Percentiles rank a stretch among this genome's conserved stretches.
Evolutionary conservation across 495 filamentous ascomycete species (phyloP).

Genomic region (Aspergillus saccharolyticus): DNA sequence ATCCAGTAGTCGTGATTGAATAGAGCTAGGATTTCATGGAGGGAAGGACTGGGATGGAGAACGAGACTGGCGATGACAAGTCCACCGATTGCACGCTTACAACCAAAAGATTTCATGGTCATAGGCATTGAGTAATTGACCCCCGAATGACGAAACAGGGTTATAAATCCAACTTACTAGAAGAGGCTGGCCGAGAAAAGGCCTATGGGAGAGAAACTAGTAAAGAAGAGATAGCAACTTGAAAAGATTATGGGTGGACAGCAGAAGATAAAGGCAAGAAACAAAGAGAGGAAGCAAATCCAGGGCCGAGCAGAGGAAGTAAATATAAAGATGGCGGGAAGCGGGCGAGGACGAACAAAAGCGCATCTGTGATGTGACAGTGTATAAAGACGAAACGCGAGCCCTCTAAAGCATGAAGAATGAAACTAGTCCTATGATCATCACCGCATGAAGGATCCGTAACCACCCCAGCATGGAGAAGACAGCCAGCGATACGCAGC

Average conservation of each 20-base stretch:
- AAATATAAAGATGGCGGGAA: slow-evolving; percentile 13
- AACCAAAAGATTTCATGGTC: slow-evolving; percentile 21
- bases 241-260: slow-evolving; percentile 8
- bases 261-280: background rate
- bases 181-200: slow-evolving; percentile 20
- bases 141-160: slow-evolving; percentile 28
- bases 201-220: background rate
- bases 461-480: slow-evolving; percentile 9
- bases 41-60: background rate
- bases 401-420: slow-evolving; percentile 38
- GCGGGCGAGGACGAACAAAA: background rate
- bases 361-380: slow-evolving; percentile 10
- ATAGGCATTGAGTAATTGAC: slow-evolving; percentile 36
- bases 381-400: slow-evolving; percentile 29
- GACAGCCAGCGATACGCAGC: slow-evolving; percentile 3
- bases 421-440: slow-evolving; percentile 20
- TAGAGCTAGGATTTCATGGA: too few species aligned
- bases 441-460: slow-evolving; percentile 18
- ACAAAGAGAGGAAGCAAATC: background rate
- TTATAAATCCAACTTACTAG: slow-evolving; percentile 41
- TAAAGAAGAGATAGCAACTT: slow-evolving; percentile 26
- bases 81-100: slow-evolving; percentile 8
- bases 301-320: background rate
- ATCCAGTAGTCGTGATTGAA: too few species aligned
- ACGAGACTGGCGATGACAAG: slow-evolving; percentile 4